Percentiles rank a stretch among this genome's conserved stretches.
Evolutionary conservation across 495 filamentous ascomycete genomes (phyloP).

Genomic region (Coniosporium apollinis): DNA sequence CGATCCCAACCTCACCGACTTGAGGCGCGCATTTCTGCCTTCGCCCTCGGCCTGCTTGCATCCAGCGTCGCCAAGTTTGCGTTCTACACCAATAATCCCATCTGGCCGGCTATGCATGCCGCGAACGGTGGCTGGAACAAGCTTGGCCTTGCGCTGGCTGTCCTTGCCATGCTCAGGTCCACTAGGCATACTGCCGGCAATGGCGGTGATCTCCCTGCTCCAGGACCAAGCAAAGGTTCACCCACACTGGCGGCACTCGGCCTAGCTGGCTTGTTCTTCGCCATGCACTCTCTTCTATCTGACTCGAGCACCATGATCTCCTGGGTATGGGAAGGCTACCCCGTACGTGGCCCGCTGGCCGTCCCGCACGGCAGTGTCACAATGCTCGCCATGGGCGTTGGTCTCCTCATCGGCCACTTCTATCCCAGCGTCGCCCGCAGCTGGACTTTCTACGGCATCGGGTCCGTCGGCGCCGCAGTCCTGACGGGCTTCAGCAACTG

Average conservation of each 20-base stretch:
- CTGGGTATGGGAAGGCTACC: constrained; percentile 98
- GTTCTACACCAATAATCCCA: constrained; percentile 88
- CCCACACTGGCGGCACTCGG: constrained; percentile 56
- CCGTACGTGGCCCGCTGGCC: constrained; percentile 74
- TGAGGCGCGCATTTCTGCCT: constrained; percentile 66
- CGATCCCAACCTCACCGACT: constrained; percentile 54
- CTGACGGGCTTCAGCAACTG: constrained; percentile 69
- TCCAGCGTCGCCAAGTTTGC: constrained; percentile 88
- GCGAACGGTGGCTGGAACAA: constrained; percentile 90
- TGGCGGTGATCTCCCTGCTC: constrained; percentile 12
- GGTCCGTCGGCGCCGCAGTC: constrained; percentile 60
- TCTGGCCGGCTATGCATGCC: constrained; percentile 86
- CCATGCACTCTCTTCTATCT: constrained; percentile 80
- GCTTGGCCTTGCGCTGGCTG: constrained; percentile 54
- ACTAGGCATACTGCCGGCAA: constrained; percentile 17
- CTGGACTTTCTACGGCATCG: constrained; percentile 70
- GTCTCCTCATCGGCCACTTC: constrained; percentile 63
- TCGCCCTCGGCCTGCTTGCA: constrained; percentile 63
- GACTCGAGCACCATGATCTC: constrained; percentile 98
- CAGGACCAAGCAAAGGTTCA: constrained; percentile 39
- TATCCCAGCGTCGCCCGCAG: constrained; percentile 49
- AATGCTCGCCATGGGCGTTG: constrained; percentile 69
- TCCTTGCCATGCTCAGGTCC: constrained; percentile 48
- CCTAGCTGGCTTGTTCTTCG: constrained; percentile 72
- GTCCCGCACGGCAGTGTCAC: constrained; percentile 77